Base-by-base conservation (phyloP, 495 filamentous ascomycete genomes). In the Corynascus novoguineensis region DNA sequence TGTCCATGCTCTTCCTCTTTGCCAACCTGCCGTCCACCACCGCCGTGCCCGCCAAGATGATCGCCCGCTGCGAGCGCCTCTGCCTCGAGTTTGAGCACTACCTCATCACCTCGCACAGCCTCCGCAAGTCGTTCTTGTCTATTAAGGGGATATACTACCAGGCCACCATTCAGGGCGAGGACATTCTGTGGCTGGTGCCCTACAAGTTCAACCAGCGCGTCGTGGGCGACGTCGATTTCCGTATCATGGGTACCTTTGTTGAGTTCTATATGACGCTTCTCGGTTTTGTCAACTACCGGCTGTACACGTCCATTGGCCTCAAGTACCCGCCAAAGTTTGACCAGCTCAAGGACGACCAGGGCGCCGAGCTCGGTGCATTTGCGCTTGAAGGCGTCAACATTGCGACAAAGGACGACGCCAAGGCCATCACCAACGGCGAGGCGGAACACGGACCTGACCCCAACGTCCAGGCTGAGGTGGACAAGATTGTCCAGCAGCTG, bases 121-220 rank as follows among this genome's bases (percentile, higher is more conserved):
- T 98, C 53, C 86, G 90, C 64, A 97, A 95, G 74, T 95, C 90
- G 6, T 98, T 98, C 75, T 78, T 98, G 50, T 96, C 90, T 1
- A 97, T 98, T 72, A 98, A 97, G 78, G 93, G 93, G 66, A 97
- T 98, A 65, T 98, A 98, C 75, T 98, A 97, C 73, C 95, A 98
- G 76, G 95, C 92, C 8, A 97, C 88, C 45, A 92, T 98, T 48
- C 90, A 96, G 68, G 92, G 92, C n/a, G 92, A 97, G 71, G 93
- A 98, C 63, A 86, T 97, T 49, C 77, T 98, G 68, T 98, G 93
- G 93, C 77, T 98, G 19, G 93, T 96, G 3, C 93, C 93, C 2
- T 97, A 98, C 75, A 86, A 87, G 60, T 98, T 98, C 72, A 95
- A 96, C 61, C 95, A 97, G 74, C 76, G 86, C 58, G 83, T 96